Evolutionary conservation across 176 grass and related monocot species (phyloP).

Genomic region (Juncus effusus): DNA sequence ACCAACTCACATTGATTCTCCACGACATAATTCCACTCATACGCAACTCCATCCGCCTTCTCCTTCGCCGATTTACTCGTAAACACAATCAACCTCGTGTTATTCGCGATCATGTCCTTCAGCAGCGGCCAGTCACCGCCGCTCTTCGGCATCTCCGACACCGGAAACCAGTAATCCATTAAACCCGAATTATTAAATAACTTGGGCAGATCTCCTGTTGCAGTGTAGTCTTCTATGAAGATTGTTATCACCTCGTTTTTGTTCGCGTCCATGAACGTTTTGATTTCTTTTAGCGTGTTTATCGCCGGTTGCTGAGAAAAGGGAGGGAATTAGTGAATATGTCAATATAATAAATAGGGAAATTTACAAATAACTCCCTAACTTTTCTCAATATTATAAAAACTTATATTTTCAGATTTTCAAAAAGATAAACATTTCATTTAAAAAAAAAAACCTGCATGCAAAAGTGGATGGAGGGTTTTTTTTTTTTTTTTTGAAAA

Average conservation of each 20-base stretch:
- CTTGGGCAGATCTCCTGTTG: conserved; percentile 31
- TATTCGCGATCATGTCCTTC: conserved; percentile 52
- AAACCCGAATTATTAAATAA: conserved; percentile 46
- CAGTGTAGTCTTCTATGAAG: conserved; percentile 76
- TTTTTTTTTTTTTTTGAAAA: background rate
- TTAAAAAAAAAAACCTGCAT: too few species aligned
- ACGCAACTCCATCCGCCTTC: conserved; percentile 36
- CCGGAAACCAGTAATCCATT: conserved; percentile 47
- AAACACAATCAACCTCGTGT: conserved; percentile 65
- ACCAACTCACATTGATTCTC: conserved; percentile 58
- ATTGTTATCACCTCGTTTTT: conserved; percentile 61
- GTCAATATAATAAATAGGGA: background rate
- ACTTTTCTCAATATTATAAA: conserved; percentile 11
- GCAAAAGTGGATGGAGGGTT: too few species aligned
- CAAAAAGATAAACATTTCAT: background rate
- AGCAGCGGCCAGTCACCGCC: conserved; percentile 62
- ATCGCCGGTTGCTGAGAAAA: conserved; percentile 40
- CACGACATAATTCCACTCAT: conserved; percentile 66
- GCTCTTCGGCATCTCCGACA: conserved; percentile 40
- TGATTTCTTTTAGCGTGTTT: conserved; percentile 50
- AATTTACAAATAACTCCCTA: conserved; percentile 12
- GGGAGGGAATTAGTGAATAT: background rate
- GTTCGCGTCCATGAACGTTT: conserved; percentile 55
- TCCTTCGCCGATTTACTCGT: conserved; percentile 62
- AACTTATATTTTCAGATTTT: background rate